Evolutionary conservation across 768 basidiomycete species (phyloP), one percentile per base, ranked within the genome.

Genomic region (Auriscalpium vulgare): DNA sequence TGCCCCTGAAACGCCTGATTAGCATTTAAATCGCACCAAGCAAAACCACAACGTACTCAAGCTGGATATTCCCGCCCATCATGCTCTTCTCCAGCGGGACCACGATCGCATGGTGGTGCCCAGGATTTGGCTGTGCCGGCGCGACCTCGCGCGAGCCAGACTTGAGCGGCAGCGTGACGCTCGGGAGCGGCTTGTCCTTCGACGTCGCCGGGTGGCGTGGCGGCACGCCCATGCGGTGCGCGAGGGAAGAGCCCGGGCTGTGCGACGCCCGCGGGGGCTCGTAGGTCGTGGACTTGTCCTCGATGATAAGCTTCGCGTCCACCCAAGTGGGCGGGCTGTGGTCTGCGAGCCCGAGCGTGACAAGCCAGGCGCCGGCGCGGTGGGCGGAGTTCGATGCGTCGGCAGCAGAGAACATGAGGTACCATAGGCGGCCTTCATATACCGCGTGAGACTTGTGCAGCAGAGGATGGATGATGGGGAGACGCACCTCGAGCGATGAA

Each of bases 241-340:
- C 40, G 3, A 43, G 17, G 40, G 13, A 14, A 17, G 40, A 13
- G 40, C 17, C 40, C 8, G 40, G 40, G 29, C 2, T 29, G 29
- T 4, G 29, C 40, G 17, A 3, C 14, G 40, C 3, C 2, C 40
- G 40, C 40, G 40, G 40, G 13, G 40, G 40, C 14, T 43, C 40
- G 14, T 13, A 13, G 40, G 40, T 13, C 13, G 40, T 13, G 40
- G 59, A 63, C 19, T 69, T 72, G 21, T 74, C 68, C 0, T 69
- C 65, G 40, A 83, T 71, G 37, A 82, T 53, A 9, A 86, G 69
- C 4, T 72, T 73, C 0, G 80, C 78, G 61, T 85, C 77, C 38
- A 87, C 59, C 60, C 73, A 80, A 5, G 83, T 81, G 2, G 84
- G 78, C 0, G 82, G 76, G 56, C 83, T 84, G 51, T 79, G 71